A percentile compares a stretch with the other conserved stretches of the same genome.
phyloP scores from a whole-genome alignment of 2,329 filamentous ascomycete genomes.

The Colletotrichum costaricense region DNA sequence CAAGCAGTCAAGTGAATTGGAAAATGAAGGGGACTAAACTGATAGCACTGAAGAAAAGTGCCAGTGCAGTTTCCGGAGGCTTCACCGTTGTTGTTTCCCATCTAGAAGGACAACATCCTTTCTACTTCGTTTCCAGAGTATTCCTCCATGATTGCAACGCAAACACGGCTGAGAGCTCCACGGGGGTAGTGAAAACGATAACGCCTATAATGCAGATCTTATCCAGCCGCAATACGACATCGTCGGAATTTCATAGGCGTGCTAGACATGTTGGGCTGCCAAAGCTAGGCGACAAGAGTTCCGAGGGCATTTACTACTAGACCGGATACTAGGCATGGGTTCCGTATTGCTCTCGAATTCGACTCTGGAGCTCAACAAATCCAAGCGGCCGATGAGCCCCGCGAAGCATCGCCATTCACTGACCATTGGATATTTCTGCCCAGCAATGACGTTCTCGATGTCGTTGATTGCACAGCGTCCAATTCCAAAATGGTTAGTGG shows the following conservation, averaged over 20 bases:
- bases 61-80: too few relatives aligned
- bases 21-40: too few relatives aligned
- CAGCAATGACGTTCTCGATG: neutral
- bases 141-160: too few relatives aligned
- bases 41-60: too few relatives aligned
- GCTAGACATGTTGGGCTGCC: neutral
- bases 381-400: neutral
- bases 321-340: neutral
- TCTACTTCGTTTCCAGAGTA: too few relatives aligned
- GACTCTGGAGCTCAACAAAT: neutral
- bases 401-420: neutral
- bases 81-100: too few relatives aligned
- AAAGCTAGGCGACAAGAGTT: neutral
- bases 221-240: neutral
- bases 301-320: neutral
- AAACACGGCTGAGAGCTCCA: neutral
- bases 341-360: neutral
- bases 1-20: too few relatives aligned
- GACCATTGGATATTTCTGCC: neutral
- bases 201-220: neutral
- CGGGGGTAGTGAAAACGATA: neutral
- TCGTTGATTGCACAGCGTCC: neutral
- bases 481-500: neutral
- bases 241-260: neutral
- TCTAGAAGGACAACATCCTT: too few relatives aligned